Evolutionary conservation across 1,284 basidiomycete species (phyloP).

Genomic region (Ustilago tritici): DNA sequence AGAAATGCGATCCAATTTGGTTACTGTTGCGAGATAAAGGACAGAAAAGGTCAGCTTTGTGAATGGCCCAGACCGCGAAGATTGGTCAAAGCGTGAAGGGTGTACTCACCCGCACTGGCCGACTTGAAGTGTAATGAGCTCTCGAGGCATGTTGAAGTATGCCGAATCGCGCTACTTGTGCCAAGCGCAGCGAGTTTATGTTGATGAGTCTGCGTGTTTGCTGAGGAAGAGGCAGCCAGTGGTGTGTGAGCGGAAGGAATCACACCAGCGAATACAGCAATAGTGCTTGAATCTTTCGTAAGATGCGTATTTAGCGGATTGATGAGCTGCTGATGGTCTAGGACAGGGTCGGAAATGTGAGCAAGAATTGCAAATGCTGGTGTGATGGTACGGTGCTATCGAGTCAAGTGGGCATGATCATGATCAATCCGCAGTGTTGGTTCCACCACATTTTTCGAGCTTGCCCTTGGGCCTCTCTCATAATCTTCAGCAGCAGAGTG

Average conservation of each 20-base stretch:
- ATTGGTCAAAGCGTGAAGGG: not conserved
- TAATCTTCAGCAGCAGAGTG: constrained; percentile 3
- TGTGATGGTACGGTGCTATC: constrained; percentile 1
- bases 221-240: not conserved
- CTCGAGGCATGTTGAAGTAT: constrained; percentile 57
- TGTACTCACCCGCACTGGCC: constrained; percentile 64
- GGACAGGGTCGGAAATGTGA: not conserved
- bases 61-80: not conserved
- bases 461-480: not conserved
- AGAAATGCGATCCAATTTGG: constrained; percentile 69
- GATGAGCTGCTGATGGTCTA: not conserved
- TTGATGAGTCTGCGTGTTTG: not conserved
- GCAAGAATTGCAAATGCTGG: constrained; percentile 10
- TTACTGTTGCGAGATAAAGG: constrained; percentile 34
- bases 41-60: constrained; percentile 8
- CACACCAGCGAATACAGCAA: not conserved
- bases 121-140: constrained; percentile 68
- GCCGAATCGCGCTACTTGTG: not conserved
- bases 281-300: not conserved
- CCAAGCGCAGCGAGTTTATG: too few relatives aligned
- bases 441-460: constrained; percentile 23
- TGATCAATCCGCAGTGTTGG: constrained; percentile 22
- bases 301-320: not conserved
- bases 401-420: not conserved
- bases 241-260: not conserved